Percentiles rank a stretch among this genome's conserved stretches.
Evolutionary conservation across 129 eudicot species (phyloP).

Genomic region (Flaveria linearis): DNA sequence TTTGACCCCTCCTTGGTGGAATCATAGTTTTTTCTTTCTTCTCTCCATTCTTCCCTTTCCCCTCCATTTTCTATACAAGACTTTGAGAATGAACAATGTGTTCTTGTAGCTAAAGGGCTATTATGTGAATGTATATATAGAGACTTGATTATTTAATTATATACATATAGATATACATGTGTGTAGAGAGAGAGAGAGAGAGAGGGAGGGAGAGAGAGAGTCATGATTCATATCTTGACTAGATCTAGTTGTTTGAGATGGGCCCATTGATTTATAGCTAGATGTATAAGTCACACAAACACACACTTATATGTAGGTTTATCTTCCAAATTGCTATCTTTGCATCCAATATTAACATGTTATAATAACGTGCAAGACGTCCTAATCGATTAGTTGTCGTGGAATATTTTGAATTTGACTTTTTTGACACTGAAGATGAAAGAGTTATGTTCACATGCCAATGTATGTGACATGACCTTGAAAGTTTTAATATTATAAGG

Average conservation of each 20-base stretch:
- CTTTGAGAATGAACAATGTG: slow-evolving; percentile 13
- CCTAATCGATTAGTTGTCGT: too few species aligned
- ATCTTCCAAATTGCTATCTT: too few species aligned
- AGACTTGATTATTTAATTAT: neutral
- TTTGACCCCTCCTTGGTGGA: slow-evolving; percentile 41
- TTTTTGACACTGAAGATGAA: too few species aligned
- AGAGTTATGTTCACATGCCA: neutral
- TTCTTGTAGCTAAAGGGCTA: slow-evolving; percentile 13
- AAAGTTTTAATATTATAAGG: too few species aligned
- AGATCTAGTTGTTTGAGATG: slow-evolving; percentile 13
- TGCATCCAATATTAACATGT: neutral
- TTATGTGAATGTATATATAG: slow-evolving; percentile 4
- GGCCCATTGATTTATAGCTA: slow-evolving; percentile 8
- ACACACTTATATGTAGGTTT: too few species aligned
- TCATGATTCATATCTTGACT: slow-evolving; percentile 14
- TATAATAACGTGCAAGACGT: neutral
- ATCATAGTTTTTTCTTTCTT: slow-evolving; percentile 27
- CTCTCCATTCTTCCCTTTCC: slow-evolving; percentile 30
- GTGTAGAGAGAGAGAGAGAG: neutral
- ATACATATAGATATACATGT: neutral
- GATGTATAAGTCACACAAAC: neutral
- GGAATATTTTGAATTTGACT: too few species aligned
- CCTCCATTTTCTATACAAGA: slow-evolving; percentile 26
- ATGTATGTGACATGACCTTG: neutral
- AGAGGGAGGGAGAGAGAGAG: neutral